phyloP scores from a whole-genome alignment of 2,329 filamentous ascomycete species.

The Coniella vitis region DNA sequence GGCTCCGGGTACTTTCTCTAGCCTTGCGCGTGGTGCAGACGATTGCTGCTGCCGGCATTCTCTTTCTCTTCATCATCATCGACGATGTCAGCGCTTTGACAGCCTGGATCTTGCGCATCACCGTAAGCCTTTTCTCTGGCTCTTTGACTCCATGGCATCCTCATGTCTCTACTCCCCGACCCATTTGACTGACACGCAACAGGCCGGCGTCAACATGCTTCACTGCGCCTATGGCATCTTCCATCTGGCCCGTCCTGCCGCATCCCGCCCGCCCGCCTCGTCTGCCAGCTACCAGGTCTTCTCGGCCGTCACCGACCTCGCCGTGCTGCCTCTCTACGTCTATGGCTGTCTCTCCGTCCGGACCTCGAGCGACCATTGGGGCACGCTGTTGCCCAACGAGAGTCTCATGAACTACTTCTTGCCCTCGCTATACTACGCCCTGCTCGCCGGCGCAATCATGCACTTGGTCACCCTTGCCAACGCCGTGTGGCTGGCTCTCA shows the following conservation, averaged over 20 bases:
- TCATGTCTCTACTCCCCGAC: too few species aligned
- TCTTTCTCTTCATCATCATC: slow-evolving; percentile 73
- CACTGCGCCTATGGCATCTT: slow-evolving; percentile 74
- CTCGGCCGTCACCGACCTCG: slow-evolving; percentile 63
- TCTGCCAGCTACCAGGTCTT: slow-evolving; percentile 89
- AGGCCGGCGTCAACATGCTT: slow-evolving; percentile 70
- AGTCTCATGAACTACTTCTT: slow-evolving; percentile 53
- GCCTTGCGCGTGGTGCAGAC: slow-evolving; percentile 60
- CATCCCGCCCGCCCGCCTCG: slow-evolving; percentile 66
- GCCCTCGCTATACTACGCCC: slow-evolving; percentile 60
- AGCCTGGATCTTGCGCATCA: slow-evolving; percentile 70
- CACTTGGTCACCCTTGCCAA: slow-evolving; percentile 65
- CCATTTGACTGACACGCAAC: slow-evolving; percentile 19
- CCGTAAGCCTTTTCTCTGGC: slow-evolving; percentile 58
- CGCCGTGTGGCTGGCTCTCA: slow-evolving; percentile 66
- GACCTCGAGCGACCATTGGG: slow-evolving; percentile 50
- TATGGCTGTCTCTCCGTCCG: slow-evolving; percentile 44
- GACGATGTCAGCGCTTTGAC: slow-evolving; percentile 56
- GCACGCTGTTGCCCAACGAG: slow-evolving; percentile 56
- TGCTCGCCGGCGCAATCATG: slow-evolving; percentile 56
- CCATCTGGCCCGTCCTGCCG: slow-evolving; percentile 66
- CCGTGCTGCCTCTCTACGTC: slow-evolving; percentile 47
- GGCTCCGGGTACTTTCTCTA: slow-evolving; percentile 62
- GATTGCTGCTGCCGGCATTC: slow-evolving; percentile 60
- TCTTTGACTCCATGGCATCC: too few species aligned